Base-by-base conservation (phyloP, 2,329 filamentous ascomycete genomes). In the Macroventuria anomochaeta region DNA sequence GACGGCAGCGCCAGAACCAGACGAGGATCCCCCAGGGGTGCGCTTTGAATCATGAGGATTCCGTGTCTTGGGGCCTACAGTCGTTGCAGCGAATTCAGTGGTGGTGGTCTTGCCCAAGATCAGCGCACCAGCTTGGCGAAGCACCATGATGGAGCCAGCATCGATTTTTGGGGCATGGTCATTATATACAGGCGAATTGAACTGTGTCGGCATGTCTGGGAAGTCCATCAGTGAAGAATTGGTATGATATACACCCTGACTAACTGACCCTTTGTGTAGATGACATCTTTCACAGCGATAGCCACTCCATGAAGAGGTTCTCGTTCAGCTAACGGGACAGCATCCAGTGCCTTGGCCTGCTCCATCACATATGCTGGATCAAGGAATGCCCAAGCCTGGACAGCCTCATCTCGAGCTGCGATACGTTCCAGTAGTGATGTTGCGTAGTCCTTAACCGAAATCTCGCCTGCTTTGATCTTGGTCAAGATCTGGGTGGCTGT, bases 1-100 rank as follows among this genome's bases (percentile, higher is more conserved):
- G 0, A 90, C 86, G 0, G 85, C 86, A 0, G 87, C 86, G 0
- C 79, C 87, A 0, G 86, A 88, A 0, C 88, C 87, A 0, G 85
- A 85, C 0, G 85, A 88, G 0, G 86, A 89, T 38, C 87, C 87
- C 0, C 87, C 87, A 0, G 87, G 87, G 0, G 87, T 89, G 4
- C 80, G 77, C 0, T 52, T 55, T 0, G 73, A 54, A 54, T 81
- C 75, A 55, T 83, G 81, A 0, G 87, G 85, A 65, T 90, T 90
- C 3, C 71, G 66, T 1, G 85, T 86, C 43, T 77, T 77, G 1
- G 81, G 77, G 0, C 85, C 85, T 12, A 76, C 70, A 1, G 77
- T 78, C 0, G 80, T 84, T 2, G 83, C 80, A 0, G 86, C 84
- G 60, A 89, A 88, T 63, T 88, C 85, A 0, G 87, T 86, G 0